Conservation (phyloP, 2,329 filamentous ascomycete genomes). For the Uncinocarpus reesii region DNA sequence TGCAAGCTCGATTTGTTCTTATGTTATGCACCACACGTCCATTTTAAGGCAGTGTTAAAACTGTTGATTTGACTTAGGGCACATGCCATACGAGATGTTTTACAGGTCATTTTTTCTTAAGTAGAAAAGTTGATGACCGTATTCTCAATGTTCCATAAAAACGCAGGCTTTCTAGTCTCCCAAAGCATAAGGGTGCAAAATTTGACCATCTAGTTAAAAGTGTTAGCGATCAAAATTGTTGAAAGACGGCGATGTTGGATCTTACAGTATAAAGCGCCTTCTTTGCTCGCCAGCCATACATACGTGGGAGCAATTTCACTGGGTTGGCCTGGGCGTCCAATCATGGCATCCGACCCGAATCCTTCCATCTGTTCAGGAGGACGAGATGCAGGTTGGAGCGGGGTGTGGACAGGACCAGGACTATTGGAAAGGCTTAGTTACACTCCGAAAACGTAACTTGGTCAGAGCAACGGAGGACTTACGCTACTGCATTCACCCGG, state of each 20-base stretch:
- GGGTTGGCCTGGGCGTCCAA: slow-evolving; percentile 31
- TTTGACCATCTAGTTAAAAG: slow-evolving; percentile 25
- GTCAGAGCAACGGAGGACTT: too few relatives aligned
- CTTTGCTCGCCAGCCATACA: slow-evolving; percentile 31
- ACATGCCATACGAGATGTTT: too few relatives aligned
- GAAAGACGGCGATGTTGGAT: too few relatives aligned
- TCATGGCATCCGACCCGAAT: slow-evolving; percentile 22
- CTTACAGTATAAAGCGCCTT: slow-evolving; percentile 27
- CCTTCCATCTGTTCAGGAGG: slow-evolving; percentile 28
- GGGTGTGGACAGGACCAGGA: slow-evolving; percentile 28
- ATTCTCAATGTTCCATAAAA: too few relatives aligned
- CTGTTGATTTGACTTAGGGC: too few relatives aligned
- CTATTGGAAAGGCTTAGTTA: slow-evolving; percentile 14
- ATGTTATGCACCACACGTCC: too few relatives aligned
- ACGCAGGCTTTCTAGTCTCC: slow-evolving; percentile 22
- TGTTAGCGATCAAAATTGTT: not conserved
- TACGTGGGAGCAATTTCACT: slow-evolving; percentile 34
- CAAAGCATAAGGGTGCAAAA: slow-evolving; percentile 28
- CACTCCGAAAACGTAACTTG: not conserved
- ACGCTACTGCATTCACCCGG: slow-evolving; percentile 42
- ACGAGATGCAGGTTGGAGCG: slow-evolving; percentile 30
- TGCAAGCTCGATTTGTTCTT: too few relatives aligned
- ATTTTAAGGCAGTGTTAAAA: too few relatives aligned
- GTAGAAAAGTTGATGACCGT: too few relatives aligned
- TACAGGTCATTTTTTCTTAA: too few relatives aligned